Base-by-base conservation (phyloP, 345 rosid genomes). In the Kandelia obovata region DNA sequence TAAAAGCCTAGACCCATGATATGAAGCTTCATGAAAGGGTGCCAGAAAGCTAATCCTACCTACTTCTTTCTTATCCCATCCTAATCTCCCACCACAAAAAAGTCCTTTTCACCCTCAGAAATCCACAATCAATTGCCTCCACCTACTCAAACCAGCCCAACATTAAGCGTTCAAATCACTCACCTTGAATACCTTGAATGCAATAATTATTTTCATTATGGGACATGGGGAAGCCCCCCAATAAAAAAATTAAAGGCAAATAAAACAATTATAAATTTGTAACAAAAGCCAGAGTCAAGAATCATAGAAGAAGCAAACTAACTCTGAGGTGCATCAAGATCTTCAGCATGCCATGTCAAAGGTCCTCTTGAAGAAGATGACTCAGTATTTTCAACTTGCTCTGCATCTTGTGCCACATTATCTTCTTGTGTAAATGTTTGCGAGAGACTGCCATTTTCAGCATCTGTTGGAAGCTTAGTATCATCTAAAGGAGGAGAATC, bases 301-400 rank as follows among this genome's bases (percentile, higher is more conserved):
- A 16, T 49, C 27, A 53, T 5, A 23, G 57, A 71, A 71, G 62
- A 71, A 71, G 62, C 62, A 65, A 26, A 81, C 89, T 79, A 75
- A 95, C 99, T 83, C 77, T 85, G 81, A 7, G 98, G 98, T 27
- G 98, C 88, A 47, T 87, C 88, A 56, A 55, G 62, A 71, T 84
- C 78, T 74, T 87, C 93, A 69, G 79, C 81, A 71, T 79, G 85
- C 96, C 88, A 88, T 64, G 80, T 67, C 67, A 52, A 69, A 31
- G 82, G 61, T 70, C 64, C 74, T 64, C 69, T 68, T 46, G 88
- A 73, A 76, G 84, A 80, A 61, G 77, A 77, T 70, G 88, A 55
- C 11, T 46, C 77, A 19, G 58, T 51, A 74, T 62, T 67, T 61
- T 55, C 61, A 79, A 64, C 78, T 52, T 71, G 78, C 62, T 68